Conservation (phyloP, 176 grass and related monocot genomes). For the Hordeum marinum region DNA sequence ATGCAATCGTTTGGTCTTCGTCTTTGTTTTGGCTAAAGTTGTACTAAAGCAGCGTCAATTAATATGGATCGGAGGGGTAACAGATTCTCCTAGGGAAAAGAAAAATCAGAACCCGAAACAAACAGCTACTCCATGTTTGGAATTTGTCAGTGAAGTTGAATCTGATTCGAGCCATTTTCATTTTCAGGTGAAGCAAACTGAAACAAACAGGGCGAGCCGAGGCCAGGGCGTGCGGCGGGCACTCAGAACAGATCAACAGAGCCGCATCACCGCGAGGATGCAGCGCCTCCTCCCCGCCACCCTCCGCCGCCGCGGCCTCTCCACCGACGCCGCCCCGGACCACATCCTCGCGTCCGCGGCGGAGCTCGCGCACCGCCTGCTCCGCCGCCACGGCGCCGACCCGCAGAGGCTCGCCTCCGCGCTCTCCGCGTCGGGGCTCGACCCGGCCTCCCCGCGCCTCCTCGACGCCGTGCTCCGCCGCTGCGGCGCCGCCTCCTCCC, state of each 20-base stretch:
- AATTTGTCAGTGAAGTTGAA: too few relatives aligned
- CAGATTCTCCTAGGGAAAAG: too few relatives aligned
- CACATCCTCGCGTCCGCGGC: constrained; percentile 33
- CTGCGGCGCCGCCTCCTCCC: constrained; percentile 52
- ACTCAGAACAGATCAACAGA: background rate
- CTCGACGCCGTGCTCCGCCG: constrained; percentile 59
- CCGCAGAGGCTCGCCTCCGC: constrained; percentile 44
- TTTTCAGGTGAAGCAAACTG: too few relatives aligned
- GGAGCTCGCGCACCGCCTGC: constrained; percentile 55
- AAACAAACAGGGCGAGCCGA: too few relatives aligned
- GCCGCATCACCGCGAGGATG: background rate
- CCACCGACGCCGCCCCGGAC: constrained; percentile 29
- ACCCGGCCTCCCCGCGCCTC: constrained; percentile 50
- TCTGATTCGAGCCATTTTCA: too few relatives aligned
- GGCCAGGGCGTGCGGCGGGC: too few relatives aligned
- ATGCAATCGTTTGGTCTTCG: too few relatives aligned
- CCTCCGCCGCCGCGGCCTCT: background rate
- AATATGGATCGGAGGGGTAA: too few relatives aligned
- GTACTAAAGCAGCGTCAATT: too few relatives aligned
- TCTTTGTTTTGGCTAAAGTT: too few relatives aligned
- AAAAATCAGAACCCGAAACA: too few relatives aligned
- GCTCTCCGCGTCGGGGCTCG: constrained; percentile 49
- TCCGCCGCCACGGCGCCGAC: constrained; percentile 53
- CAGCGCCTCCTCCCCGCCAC: constrained; percentile 16
- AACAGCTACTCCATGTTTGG: too few relatives aligned